A percentile compares a stretch with the other conserved stretches of the same genome.
Conservation (phyloP, 78 protist species). For the Monosiga brevicollis region DNA sequence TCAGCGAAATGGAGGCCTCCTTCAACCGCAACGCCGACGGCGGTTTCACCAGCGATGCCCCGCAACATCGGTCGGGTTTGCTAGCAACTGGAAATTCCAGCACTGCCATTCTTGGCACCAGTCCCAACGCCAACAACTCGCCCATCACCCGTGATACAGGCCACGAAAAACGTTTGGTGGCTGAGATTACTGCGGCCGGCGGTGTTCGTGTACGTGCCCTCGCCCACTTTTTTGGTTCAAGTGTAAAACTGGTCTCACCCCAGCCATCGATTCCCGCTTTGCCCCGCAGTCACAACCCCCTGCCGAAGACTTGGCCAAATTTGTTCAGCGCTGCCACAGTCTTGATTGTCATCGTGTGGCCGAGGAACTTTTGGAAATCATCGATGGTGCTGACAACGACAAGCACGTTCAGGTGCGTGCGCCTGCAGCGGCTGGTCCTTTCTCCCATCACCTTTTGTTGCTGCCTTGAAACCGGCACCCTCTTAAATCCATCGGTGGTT, state of each 20-base stretch:
- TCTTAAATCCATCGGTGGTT: neutral
- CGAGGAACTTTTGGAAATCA: neutral
- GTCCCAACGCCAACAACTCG: neutral
- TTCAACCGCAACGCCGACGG: too few species aligned
- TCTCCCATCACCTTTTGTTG: neutral
- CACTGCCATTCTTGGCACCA: too few species aligned
- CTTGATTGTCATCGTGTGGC: neutral
- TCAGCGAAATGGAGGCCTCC: too few species aligned
- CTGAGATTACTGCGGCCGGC: too few species aligned
- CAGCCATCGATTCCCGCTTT: neutral
- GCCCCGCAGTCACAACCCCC: neutral
- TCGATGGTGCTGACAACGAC: neutral
- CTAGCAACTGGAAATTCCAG: too few species aligned
- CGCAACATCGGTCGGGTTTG: too few species aligned
- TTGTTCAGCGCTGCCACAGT: neutral
- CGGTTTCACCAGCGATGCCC: too few species aligned
- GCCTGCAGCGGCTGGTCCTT: neutral
- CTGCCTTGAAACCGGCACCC: neutral
- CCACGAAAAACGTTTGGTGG: too few species aligned
- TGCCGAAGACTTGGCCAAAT: neutral
- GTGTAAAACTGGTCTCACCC: neutral
- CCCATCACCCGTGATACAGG: neutral
- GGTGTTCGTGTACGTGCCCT: neutral
- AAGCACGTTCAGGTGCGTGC: neutral
- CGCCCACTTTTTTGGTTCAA: neutral